Conservation (phyloP, 179 eudicot species). For the Beta macrorhiza region DNA sequence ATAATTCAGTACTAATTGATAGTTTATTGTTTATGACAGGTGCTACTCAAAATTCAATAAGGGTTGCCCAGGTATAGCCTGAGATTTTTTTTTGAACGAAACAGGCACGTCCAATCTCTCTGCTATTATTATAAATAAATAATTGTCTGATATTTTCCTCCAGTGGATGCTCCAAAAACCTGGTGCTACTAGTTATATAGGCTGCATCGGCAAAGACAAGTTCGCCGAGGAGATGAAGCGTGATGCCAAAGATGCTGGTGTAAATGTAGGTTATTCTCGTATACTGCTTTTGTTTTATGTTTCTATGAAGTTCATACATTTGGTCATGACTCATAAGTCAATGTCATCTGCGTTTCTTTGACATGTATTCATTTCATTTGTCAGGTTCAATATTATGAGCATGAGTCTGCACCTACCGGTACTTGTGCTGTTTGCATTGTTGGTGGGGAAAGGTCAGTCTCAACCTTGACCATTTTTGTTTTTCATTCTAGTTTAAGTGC, state of each 20-base stretch:
- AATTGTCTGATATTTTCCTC: conserved; percentile 8
- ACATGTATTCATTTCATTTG: conserved; percentile 12
- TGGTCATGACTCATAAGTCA: not conserved
- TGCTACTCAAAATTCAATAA: conserved; percentile 91
- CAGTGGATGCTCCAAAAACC: conserved; percentile 97
- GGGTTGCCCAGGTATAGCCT: conserved; percentile 77
- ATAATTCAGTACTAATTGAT: not conserved
- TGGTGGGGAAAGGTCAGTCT: conserved; percentile 86
- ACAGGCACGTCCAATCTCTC: not conserved
- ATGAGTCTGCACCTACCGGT: conserved; percentile 80
- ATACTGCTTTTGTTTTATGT: not conserved
- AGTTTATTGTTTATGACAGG: conserved; percentile 41
- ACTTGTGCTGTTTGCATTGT: conserved; percentile 93
- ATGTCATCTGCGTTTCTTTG: not conserved
- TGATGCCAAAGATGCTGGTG: conserved; percentile 63
- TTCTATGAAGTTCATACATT: not conserved
- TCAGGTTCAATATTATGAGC: conserved; percentile 88
- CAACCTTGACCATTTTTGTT: not conserved
- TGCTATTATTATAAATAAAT: not conserved
- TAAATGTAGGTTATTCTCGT: conserved; percentile 49
- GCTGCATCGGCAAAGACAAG: conserved; percentile 95
- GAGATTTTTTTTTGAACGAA: not conserved
- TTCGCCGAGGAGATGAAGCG: conserved; percentile 89
- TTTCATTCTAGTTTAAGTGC: not conserved
- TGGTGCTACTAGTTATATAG: conserved; percentile 81